Base-by-base conservation (phyloP, 176 grass and related monocot species). In the Aechmea fasciata region DNA sequence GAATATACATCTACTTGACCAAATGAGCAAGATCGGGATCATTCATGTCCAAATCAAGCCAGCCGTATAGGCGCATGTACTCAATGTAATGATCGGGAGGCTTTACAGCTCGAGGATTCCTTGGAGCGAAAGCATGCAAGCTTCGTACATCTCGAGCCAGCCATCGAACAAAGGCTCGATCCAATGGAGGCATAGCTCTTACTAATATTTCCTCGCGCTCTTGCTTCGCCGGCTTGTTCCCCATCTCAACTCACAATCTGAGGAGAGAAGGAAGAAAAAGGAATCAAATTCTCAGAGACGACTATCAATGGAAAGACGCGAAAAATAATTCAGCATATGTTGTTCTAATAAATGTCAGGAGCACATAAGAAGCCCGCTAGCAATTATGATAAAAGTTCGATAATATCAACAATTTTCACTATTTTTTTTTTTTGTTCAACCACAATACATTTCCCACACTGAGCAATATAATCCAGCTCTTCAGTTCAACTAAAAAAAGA, bases 81-180 rank as follows among this genome's bases (percentile, higher is more conserved):
- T 75, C 73, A 17, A 75, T 66, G 22, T 75, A 75, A 49, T 76
- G 73, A 14, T 76, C 73, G 33, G 75, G 75, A 25, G 75, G 75
- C 75, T 69, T 77, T 62, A 77, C 69, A 47, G 75, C 52, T 49
- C 47, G 53, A 61, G 52, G 52, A 49, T 77, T 77, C 66, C 66
- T 69, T 11, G 65, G 66, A 13, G 52, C 14, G 8, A 77, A 69
- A 26, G 11, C 33, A 13, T 77, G 75, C 12, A 77, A 28, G 41
- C 75, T 69, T 50, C 49, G 24, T 2, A 77, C 29, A 28, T 76
- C 73, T 9, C 3, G 73, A 57, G 26, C 52, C 25, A 77, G 65
- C 75, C 75, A 77, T 77, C 65, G 68, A 50, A 28, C 53, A 61
- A 69, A 77, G 52, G 66, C 52, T 61, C 4, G 75, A 10, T 77